Base-by-base conservation (phyloP, 1,139 yeast genomes). In the Yamadazyma sp. region DNA sequence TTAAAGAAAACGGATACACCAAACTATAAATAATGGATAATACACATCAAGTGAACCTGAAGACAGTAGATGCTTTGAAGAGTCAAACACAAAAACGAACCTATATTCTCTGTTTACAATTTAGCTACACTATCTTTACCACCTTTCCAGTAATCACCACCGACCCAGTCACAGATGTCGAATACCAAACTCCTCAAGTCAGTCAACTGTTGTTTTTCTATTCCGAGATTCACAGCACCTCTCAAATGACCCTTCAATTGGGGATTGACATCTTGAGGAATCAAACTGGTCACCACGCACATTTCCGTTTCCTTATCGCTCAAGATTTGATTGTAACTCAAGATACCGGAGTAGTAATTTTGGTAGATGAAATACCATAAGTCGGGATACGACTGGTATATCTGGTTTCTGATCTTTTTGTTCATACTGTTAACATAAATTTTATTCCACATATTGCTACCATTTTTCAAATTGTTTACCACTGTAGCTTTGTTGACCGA, bases 261-360 rank as follows among this genome's bases (percentile, higher is more conserved):
- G 0, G 96, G 96, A 50, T 86, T 87, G n/a, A 89, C 96, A 59
- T 89, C 95, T 57, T 87, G 96, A 0, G 97, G 97, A 11, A 89
- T 82, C 52, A 91, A 72, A 45, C 91, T 75, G 1, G 95, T 84
- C 23, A 89, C 79, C 4, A 89, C 80, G 34, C 88, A 83, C 51
- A 87, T 59, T 29, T 92, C 81, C 0, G 96, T 84, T 47, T 88
- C 96, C 46, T 69, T 73, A 1, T 86, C 82, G 9, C 73, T 60
- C 29, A 89, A 65, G 2, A 87, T 71, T 4, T 73, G 83, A 10
- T 82, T 77, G 56, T 62, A 85, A 24, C 95, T 83, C 43, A 89
- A 70, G 33, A 89, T 61, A 11, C 95, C 89, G 0, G 87, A 79
- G 55, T 89, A 91, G 11, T 85, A 91, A 54, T 84, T 81, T 43